Evolutionary conservation across 768 basidiomycete genomes (phyloP), one percentile per base, ranked within the genome.

Genomic region (Kondoa subrosea): DNA sequence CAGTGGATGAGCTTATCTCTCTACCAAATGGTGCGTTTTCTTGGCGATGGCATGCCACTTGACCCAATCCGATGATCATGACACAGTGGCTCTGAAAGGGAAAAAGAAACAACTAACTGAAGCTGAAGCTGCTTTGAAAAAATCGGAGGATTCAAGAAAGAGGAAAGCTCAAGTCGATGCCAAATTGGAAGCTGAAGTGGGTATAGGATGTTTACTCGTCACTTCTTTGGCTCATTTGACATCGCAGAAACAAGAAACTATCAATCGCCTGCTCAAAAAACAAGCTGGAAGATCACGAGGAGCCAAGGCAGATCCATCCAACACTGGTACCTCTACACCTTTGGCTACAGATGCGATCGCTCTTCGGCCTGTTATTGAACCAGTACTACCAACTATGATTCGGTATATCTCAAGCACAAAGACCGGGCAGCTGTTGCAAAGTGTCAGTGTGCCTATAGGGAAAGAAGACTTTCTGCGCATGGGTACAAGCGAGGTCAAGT

Each of bases 191-290:
- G 87, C 89, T 68, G 88, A 89, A 83, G 88, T 85, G 66, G 64
- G 75, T 71, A 16, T 15, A 1, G 29, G 15, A 57, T 32, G 31
- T 21, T 4, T 50, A 34, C 50, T 30, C n/a, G 57, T 66, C 14
- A 29, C 15, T 31, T 27, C 15, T 58, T 14, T 16, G 3, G 59
- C 56, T 63, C 29, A 64, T 29, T 12, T 16, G 3, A 34, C 32
- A 34, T 14, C n/a, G 25, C 62, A 65, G 63, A 70, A 89, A 87
- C 84, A 84, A 27, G 89, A 91, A 73, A 91, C 89, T 0, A 91
- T 91, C 76, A 90, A 90, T 72, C 85, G 89, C 30, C 81, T 91
- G 16, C 82, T 91, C 15, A 89, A 89, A 76, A 91, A 90, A 76
- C 88, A 88, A 74, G 84, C 85, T 40, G 71, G 71, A 0, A 68